Evolutionary conservation across 1,284 basidiomycete species (phyloP).

Genomic region (Pseudozyma sp.): DNA sequence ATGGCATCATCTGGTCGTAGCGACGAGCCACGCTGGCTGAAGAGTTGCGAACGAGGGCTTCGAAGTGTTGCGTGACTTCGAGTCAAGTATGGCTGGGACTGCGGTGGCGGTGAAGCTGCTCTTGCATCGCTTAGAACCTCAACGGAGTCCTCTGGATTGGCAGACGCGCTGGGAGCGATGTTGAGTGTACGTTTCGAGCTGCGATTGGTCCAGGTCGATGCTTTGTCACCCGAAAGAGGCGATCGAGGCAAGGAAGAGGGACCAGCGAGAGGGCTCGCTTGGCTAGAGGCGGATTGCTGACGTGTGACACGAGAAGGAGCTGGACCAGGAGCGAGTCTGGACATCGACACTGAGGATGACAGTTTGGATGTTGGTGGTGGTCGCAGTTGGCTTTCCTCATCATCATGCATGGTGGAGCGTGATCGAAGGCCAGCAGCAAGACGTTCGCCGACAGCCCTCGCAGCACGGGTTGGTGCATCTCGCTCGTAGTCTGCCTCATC

Average conservation of each 20-base stretch:
- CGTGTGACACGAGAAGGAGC: constrained; percentile 16
- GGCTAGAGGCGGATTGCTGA: constrained; percentile 14
- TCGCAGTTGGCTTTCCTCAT: constrained; percentile 43
- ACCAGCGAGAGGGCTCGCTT: constrained; percentile 18
- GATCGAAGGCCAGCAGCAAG: constrained; percentile 46
- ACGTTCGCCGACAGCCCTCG: constrained; percentile 47
- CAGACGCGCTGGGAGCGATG: constrained; percentile 6
- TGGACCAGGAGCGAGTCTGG: constrained; percentile 26
- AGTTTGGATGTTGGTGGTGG: constrained; percentile 22
- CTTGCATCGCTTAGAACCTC: constrained; percentile 22
- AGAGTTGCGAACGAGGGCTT: constrained; percentile 41
- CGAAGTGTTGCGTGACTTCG: constrained; percentile 21
- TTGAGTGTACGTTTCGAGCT: constrained; percentile 35
- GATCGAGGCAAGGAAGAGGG: constrained; percentile 25
- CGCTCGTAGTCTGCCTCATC: constrained; percentile 20
- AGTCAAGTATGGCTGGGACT: constrained; percentile 8
- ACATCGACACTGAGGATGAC: constrained; percentile 27
- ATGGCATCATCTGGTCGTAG: constrained; percentile 50
- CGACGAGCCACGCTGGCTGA: constrained; percentile 32
- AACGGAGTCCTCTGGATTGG: constrained; percentile 13
- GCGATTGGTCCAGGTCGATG: constrained; percentile 31
- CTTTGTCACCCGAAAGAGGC: constrained; percentile 13
- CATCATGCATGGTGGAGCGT: constrained; percentile 34
- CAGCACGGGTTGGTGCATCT: constrained; percentile 44
- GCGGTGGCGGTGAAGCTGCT: constrained; percentile 31